Base-by-base conservation (phyloP, 139 green algal genomes). In the Chlamydomonas sphaeroides region DNA sequence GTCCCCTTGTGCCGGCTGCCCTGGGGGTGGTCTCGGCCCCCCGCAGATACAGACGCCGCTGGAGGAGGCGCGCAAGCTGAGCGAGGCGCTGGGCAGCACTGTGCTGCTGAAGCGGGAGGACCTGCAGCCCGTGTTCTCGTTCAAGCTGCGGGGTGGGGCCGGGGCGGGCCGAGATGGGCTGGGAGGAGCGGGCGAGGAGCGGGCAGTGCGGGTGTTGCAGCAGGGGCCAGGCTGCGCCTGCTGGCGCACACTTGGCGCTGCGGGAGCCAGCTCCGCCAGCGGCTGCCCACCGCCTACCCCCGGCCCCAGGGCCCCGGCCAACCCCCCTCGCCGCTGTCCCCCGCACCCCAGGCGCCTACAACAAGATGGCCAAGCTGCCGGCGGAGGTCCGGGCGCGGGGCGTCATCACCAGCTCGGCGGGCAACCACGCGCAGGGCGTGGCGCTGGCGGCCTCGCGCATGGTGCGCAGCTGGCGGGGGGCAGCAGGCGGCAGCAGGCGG, bases 381-480 rank as follows among this genome's bases (percentile, higher is more conserved):
- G 45, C 75, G 5, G 93, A 98, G 85, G 85, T 92, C 70, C 85
- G 94, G 18, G 85, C 80, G 41, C 88, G 89, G 0, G 97, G 97
- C 28, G 96, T 99, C 63, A 98, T 99, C 86, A 97, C 92, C 87
- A 95, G 91, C 42, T 96, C 90, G 0, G 97, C 97, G 6, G 97
- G 97, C 32, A 99, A 99, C 89, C 97, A 99, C 86, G 97, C 97
- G 26, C 97, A 99, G 90, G 97, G 97, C 25, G 96, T 98, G 33
- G 96, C 97, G 5, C 88, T 99, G 57, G 91, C 91, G 30, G 95
- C 94, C 1, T 56, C 42, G 4, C 78, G 89, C 36, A 91, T 97
- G 90, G 94, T 96, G 70, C 28, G 61, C 23, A 23, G 17, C 30
- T 45, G 28, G 30, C 11, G 42, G 41, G 30, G 68, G 66, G 66